Conservation (phyloP, 306 rosid species). For the Sicyos edulis region DNA sequence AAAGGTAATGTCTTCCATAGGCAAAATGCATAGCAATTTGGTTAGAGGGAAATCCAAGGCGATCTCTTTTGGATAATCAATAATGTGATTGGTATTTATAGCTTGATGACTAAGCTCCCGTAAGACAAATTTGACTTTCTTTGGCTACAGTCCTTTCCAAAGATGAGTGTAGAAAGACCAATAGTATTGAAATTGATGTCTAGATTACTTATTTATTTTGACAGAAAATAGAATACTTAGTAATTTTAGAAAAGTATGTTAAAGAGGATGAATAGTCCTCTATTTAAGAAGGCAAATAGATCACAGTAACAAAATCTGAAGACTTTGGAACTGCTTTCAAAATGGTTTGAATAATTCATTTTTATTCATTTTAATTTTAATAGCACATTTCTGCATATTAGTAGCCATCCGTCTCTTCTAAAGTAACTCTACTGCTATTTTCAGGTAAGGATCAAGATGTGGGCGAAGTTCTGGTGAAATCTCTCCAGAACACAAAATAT, state of each 20-base stretch:
- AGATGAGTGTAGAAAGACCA: no score
- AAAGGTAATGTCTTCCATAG: slow-evolving; percentile 40
- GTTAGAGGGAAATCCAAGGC: no score
- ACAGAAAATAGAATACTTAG: neutral
- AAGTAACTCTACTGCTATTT: slow-evolving; percentile 17
- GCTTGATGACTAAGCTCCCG: no score
- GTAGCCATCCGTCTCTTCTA: slow-evolving; percentile 22
- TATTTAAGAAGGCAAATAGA: neutral
- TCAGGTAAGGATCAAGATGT: slow-evolving; percentile 67
- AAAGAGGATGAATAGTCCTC: neutral
- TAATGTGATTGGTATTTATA: no score
- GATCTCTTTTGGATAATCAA: no score
- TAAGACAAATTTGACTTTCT: no score
- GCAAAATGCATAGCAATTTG: no score
- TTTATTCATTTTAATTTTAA: neutral
- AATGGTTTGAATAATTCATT: neutral
- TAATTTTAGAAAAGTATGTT: neutral
- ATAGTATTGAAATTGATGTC: no score
- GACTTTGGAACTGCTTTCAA: neutral
- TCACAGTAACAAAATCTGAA: neutral
- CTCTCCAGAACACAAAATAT: slow-evolving; percentile 73
- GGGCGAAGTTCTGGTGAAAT: slow-evolving; percentile 73
- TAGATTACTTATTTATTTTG: neutral
- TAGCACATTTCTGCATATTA: slow-evolving; percentile 10
- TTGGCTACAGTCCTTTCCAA: no score